Evolutionary conservation across 352 stramenopile genomes (phyloP).

Genomic region (Globisporangium cylindrosporum): DNA sequence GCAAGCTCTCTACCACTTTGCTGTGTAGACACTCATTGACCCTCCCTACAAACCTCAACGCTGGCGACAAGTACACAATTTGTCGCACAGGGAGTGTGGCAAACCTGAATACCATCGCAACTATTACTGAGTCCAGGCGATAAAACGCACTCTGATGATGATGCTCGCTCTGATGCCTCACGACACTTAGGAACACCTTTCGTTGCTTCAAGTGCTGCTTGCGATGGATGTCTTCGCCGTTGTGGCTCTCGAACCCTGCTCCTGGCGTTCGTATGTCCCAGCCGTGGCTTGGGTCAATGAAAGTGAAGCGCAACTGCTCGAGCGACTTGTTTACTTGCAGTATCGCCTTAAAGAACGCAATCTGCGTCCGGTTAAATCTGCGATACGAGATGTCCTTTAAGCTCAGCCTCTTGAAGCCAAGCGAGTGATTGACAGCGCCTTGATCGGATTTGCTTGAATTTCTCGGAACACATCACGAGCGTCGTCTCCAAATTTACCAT

Average conservation of each 20-base stretch:
- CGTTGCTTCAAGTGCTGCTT: background rate
- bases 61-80: no score
- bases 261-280: background rate
- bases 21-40: no score
- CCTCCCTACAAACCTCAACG: no score
- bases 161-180: slow-evolving; percentile 52
- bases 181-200: background rate
- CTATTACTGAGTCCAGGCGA: background rate
- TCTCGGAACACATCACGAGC: no score
- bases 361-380: no score
- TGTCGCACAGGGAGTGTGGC: background rate
- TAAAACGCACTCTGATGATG: slow-evolving; percentile 80
- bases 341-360: background rate
- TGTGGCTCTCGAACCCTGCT: slow-evolving; percentile 25
- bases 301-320: background rate
- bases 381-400: background rate
- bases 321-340: background rate
- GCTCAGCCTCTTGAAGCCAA: background rate
- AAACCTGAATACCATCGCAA: background rate
- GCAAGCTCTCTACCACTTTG: no score
- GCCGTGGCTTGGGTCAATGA: background rate
- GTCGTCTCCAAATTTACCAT: no score
- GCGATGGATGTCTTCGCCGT: slow-evolving; percentile 75
- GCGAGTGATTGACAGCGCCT: no score
- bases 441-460: no score